Base-by-base conservation (phyloP, 257 asterid species). In the Gardenia jasminoides region DNA sequence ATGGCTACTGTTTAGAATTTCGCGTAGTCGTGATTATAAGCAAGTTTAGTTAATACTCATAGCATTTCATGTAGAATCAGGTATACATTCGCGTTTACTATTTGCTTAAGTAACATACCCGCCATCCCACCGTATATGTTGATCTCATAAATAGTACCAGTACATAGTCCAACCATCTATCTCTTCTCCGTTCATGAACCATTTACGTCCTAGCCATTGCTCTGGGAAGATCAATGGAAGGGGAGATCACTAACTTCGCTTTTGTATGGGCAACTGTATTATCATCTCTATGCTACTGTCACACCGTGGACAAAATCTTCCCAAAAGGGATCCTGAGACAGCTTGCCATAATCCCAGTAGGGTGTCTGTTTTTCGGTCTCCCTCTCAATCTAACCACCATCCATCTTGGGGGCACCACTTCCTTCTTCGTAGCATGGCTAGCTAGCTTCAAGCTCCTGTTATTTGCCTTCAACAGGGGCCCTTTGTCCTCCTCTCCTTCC, bases 351-450 rank as follows among this genome's bases (percentile, higher is more conserved):
- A 58, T 88, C 26, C 97, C 94, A 11, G 76, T 91, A 0, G 61
- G 72, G 0, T 61, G 48, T 69, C 87, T 91, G 3, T 89, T 88
- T 70, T 36, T 87, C 36, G 33, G 71, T 70, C 89, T 91, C 26
- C 92, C 97, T 8, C 87, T 86, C 52, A 81, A 77, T 3, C 90
- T 90, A 85, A 82, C 86, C 73, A 72, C 92, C 80, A 81, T 90
- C 20, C 82, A 86, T 64, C 81, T 90, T 1, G 93, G 91, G 10
- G 91, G 82, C 72, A 67, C 72, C 74, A 82, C 97, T 13, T 70
- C 79, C 54, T 91, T 91, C 88, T 87, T 90, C 86, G 82, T 91
- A 7, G 84, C 90, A 0, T 89, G 92, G 94, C 88, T 89, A 16
- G 84, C 84, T 9, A 85, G 44, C 74, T 91, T 91, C 88, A 90